phyloP scores from a whole-genome alignment of 176 grass and related monocot species.

The Themeda triandra region DNA sequence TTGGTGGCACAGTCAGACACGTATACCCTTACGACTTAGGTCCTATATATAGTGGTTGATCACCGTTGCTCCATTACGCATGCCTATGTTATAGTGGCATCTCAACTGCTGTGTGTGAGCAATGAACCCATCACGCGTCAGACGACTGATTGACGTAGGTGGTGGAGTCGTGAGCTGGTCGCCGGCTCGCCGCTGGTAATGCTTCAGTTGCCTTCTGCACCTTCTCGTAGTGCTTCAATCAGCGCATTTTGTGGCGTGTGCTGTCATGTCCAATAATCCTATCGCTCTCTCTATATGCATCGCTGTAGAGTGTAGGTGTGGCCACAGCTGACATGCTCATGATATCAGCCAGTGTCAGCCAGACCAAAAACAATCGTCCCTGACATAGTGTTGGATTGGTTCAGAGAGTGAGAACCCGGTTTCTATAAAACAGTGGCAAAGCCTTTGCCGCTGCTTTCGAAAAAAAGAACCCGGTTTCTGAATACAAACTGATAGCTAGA shows the following conservation, averaged over 20 bases:
- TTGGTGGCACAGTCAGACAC: background rate
- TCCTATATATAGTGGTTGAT: background rate
- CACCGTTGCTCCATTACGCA: background rate
- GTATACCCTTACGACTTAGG: too few species aligned
- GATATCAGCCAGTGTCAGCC: slow-evolving; percentile 32
- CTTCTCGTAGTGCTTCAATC: background rate
- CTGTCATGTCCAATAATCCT: background rate
- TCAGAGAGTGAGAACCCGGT: background rate
- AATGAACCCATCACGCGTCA: background rate
- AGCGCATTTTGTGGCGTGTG: background rate
- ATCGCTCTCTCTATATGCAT: background rate
- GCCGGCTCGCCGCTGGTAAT: slow-evolving; percentile 16
- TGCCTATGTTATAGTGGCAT: background rate
- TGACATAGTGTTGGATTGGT: background rate
- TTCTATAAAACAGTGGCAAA: too few species aligned
- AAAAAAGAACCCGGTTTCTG: background rate
- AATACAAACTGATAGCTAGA: background rate
- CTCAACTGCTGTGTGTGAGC: slow-evolving; percentile 9
- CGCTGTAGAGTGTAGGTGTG: background rate
- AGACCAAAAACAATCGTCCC: background rate
- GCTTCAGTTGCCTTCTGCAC: background rate
- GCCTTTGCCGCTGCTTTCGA: too few species aligned
- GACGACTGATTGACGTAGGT: background rate
- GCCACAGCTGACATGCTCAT: slow-evolving; percentile 9
- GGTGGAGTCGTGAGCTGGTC: slow-evolving; percentile 33